A percentile compares a stretch with the other conserved stretches of the same genome.
These are phyloP conservation scores for Pichia rugopelliculosa DNA, from an alignment of 805 yeast species.

Conservation along the genomic window DNA sequence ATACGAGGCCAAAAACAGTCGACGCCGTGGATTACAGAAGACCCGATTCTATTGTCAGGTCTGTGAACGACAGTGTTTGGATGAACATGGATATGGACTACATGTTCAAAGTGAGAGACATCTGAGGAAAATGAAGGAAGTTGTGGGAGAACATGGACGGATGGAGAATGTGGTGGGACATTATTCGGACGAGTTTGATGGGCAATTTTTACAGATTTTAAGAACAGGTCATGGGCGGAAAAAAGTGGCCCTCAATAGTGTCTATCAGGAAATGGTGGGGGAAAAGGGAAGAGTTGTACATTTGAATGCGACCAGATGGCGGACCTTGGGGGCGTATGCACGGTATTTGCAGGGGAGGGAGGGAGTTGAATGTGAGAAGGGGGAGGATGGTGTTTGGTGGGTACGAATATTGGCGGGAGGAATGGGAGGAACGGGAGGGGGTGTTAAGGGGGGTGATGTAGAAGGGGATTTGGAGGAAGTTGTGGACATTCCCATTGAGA, in stretches of 20 bases:
- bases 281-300: slow-evolving; percentile 80
- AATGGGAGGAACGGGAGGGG: neutral
- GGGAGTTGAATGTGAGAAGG: neutral
- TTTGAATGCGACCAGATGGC: slow-evolving; percentile 84
- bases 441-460: neutral
- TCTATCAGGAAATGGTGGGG: slow-evolving; percentile 82
- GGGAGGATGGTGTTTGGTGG: neutral
- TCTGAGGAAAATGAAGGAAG: slow-evolving; percentile 41
- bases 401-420: neutral
- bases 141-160: slow-evolving; percentile 37
- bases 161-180: slow-evolving; percentile 36
- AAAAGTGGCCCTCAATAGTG: slow-evolving; percentile 68
- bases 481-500: neutral
- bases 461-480: neutral
- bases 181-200: slow-evolving; percentile 52
- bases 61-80: slow-evolving; percentile 90
- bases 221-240: slow-evolving; percentile 75
- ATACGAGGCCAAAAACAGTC: slow-evolving; percentile 45
- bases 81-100: slow-evolving; percentile 90
- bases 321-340: slow-evolving; percentile 41
- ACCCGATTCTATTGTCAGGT: slow-evolving; percentile 84
- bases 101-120: slow-evolving; percentile 85
- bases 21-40: slow-evolving; percentile 81
- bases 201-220: slow-evolving; percentile 57
- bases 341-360: neutral